phyloP scores from a whole-genome alignment of 1,284 basidiomycete genomes.

The Heterobasidion occidentale region DNA sequence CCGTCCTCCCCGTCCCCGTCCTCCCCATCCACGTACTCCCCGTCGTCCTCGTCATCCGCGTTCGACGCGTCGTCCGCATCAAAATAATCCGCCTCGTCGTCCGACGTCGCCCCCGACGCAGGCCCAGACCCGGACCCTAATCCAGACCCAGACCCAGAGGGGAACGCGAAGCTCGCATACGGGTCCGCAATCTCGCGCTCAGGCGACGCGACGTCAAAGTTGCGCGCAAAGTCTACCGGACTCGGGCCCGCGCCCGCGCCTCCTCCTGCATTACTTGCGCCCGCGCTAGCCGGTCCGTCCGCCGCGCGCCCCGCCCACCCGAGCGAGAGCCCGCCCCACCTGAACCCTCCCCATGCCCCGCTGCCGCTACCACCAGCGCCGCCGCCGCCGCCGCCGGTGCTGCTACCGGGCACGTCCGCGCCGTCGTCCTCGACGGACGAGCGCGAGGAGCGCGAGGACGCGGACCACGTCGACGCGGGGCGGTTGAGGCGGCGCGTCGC shows the following conservation, averaged over 20 bases:
- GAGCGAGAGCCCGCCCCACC: conserved; percentile 34
- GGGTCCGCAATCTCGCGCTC: conserved; percentile 22
- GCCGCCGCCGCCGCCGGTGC: conserved; percentile 35
- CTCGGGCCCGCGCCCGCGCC: conserved; percentile 19
- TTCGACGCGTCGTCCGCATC: not conserved
- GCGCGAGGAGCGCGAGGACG: conserved; percentile 19
- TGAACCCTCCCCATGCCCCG: conserved; percentile 28
- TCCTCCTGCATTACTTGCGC: conserved; percentile 10
- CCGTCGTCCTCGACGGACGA: conserved; percentile 19
- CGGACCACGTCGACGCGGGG: conserved; percentile 18
- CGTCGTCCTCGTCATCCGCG: conserved; percentile 3
- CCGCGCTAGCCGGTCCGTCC: not conserved
- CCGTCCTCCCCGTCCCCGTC: conserved; percentile 8
- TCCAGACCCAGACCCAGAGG: too few species aligned
- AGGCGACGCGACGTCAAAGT: conserved; percentile 31
- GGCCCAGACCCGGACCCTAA: too few species aligned
- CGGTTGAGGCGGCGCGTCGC: conserved; percentile 31
- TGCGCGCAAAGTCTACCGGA: conserved; percentile 39
- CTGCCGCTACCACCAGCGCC: conserved; percentile 20
- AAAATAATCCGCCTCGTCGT: conserved; percentile 6
- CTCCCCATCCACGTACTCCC: conserved; percentile 6
- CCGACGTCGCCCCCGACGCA: not conserved
- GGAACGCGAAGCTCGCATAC: not conserved
- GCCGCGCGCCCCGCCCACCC: conserved; percentile 17
- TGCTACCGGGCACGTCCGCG: conserved; percentile 21